Evolutionary conservation across 768 basidiomycete genomes (phyloP).

Genomic region (Cyclocybe aegerita): DNA sequence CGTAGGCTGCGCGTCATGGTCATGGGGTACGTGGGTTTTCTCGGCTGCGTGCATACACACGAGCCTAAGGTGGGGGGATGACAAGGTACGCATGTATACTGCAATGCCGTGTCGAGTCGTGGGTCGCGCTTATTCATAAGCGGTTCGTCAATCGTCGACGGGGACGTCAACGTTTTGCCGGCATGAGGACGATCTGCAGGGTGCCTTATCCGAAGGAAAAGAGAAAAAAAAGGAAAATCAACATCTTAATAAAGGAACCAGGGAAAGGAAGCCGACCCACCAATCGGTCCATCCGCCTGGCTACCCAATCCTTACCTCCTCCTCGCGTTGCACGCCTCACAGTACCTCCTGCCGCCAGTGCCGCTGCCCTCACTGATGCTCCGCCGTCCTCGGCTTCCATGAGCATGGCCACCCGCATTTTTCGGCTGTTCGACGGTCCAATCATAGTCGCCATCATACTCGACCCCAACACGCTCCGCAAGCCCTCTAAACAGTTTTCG

Average conservation of each 20-base stretch:
- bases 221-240: neutral
- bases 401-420: constrained; percentile 7
- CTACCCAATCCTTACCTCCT: constrained; percentile 17
- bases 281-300: neutral
- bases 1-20: no score
- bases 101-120: no score
- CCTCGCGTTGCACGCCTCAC: constrained; percentile 39
- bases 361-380: constrained; percentile 28
- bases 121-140: no score
- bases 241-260: neutral
- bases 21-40: no score
- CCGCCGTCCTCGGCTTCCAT: constrained; percentile 18
- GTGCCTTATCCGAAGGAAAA: no score
- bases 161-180: no score
- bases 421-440: constrained; percentile 32
- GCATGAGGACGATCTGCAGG: no score
- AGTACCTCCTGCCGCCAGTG: constrained; percentile 28
- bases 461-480: constrained; percentile 51
- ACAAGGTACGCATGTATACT: no score
- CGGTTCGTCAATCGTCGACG: no score
- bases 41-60: no score
- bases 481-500: constrained; percentile 68
- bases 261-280: neutral
- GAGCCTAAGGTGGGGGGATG: no score
- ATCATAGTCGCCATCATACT: constrained; percentile 51